Evolutionary conservation across 768 basidiomycete species (phyloP), one percentile per base, ranked within the genome.

Genomic region (Symmetrospora coprosmae): DNA sequence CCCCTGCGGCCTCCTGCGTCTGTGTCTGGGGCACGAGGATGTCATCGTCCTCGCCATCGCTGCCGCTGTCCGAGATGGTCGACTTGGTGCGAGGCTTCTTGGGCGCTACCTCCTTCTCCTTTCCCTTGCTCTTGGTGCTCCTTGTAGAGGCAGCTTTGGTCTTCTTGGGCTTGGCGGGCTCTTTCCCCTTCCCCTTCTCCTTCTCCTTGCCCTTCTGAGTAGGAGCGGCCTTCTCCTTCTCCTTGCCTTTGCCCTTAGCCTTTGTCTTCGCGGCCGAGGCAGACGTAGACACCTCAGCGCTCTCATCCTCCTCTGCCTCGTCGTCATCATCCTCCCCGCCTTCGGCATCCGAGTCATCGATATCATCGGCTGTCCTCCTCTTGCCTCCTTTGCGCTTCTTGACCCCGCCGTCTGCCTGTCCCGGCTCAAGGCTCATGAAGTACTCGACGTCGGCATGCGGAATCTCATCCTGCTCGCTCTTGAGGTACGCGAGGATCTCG

Each of bases 381-480:
- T 39, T 19, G 38, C 38, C 19, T 39, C 14, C 19, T 39, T 19
- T 39, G 38, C 13, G 19, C 13, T 39, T 39, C 38, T 39, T 39
- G 13, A 13, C 13, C 38, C 31, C 28, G 27, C 31, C 31, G 30
- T 33, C 55, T n/a, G 2, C 5, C 7, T 58, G 25, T 30, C 43
- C 55, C 9, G 40, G 40, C 27, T 43, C 16, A 9, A 33, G 27
- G n/a, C 39, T 8, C 55, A 58, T 58, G 25, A 58, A 45, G 9
- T 27, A 21, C 25, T 46, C 46, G 7, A 58, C 55, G 31, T 58
- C 40, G 17, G 43, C 43, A 11, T 43, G n/a, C 9, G 55, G 55
- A 30, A 58, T 58, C 7, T 25, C 17, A 46, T 58, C 55, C 43
- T 58, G 55, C 31, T 58, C 43, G 14, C 25, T 16, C 30, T 58